Evolutionary conservation across 2,329 filamentous ascomycete genomes (phyloP), one percentile per base, ranked within the genome.

Genomic region (Didymosphaeria variabile): DNA sequence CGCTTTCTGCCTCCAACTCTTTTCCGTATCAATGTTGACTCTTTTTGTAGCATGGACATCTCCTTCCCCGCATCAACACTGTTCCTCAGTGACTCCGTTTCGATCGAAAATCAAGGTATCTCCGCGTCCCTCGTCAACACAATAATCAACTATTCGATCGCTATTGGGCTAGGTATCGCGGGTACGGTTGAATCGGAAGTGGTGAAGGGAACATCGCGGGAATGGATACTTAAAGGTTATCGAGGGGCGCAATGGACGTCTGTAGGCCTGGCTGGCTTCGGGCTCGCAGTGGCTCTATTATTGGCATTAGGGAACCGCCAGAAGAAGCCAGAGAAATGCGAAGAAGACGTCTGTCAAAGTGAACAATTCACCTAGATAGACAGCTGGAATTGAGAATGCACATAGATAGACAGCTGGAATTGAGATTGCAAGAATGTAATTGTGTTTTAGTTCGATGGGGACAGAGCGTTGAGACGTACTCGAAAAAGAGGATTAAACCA

Each of bases 81-180:
- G 12, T 77, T 81, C 19, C 69, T 81, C 55, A 74, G 70, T 23
- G 77, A 80, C 56, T 69, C 74, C 0, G 75, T 82, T 19, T 64
- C 66, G 7, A 76, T 72, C 26, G 70, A 74, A 50, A 76, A 82
- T 59, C 79, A 82, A 57, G 80, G 80, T 15, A 74, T 81, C 54
- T 79, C 77, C 0, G 79, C 78, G 4, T 74, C 69, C 57, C 56
- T 78, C 45, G 70, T 81, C 42, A 79, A 76, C 38, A 82, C 79
- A 0, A 67, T 81, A 0, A 77, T 81, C 21, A 81, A 81, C 57
- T 82, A 82, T 66, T 75, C 72, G 31, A 80, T 81, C 42, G 77
- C 76, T 10, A 73, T 80, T 21, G 79, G 79, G 6, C 66, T 82
- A 21, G 80, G 80, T 0, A 76, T 82, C 55, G 79, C 79, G 15